Evolutionary conservation across 139 green algal species (phyloP), one percentile per base, ranked within the genome.

Genomic region (Chlamydomonas sphaeroides): DNA sequence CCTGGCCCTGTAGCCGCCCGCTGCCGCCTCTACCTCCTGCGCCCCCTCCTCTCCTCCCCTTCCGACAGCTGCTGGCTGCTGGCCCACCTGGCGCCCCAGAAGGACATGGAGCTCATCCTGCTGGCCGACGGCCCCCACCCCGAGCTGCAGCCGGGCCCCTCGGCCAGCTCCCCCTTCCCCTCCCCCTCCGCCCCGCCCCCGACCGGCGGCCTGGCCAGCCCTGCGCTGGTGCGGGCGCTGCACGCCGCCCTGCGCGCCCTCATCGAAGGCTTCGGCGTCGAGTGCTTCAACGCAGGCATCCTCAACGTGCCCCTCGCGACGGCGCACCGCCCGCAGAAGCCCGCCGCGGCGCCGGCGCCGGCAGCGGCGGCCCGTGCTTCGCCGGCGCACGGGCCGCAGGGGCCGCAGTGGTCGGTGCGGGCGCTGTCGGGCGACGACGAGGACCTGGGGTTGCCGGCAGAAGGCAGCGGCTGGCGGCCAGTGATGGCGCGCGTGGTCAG

Each of bases 261-360:
- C 26, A 91, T 98, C n/a, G 95, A 98, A 68, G 69, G 89, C 8
- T 83, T 96, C 41, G 92, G 90, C 10, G 85, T 85, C 20, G 57
- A 61, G 14, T 93, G 89, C 20, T 98, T 98, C 87, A 98, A 98
- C 63, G 88, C 88, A 10, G 92, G 79, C 48, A 90, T 95, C 28
- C 35, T 87, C 33, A 90, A 92, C 67, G 33, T 90, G 5, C 69
- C 84, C 33, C 15, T 91, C 32, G 5, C 6, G 5, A 17, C 49
- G 45, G 10, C 45, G 49, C 49, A 26, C 21, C 49, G 25, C 18
- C 49, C 49, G 10, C 18, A 56, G 49, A 17, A 56, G 49, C 2
- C 49, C 18, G 18, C 45, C 10, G 67, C n/a, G 15, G 30, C 21
- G 49, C 45, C 49, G n/a, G 53, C 32, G 45, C 33, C 56, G n/a